Base-by-base conservation (phyloP, 768 basidiomycete genomes). In the Lactarius sanguifluus region DNA sequence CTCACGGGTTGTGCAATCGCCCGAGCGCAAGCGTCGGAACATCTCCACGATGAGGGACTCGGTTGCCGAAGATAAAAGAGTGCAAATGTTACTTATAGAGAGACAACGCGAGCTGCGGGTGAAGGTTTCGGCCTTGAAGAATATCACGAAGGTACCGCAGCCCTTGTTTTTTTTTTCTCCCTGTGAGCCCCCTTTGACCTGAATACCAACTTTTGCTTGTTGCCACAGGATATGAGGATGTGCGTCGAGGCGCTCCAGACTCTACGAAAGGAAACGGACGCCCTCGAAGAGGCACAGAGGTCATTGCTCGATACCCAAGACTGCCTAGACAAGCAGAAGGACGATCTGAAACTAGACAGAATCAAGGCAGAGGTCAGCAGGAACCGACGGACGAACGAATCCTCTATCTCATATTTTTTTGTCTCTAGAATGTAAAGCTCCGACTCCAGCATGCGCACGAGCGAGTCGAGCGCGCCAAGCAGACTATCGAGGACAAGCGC, bases 1-100 rank as follows among this genome's bases (percentile, higher is more conserved):
- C 59, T 80, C 86, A 34, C 86, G 94, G 32, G 89, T 97, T 68
- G 94, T 97, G 3, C 92, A 94, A 75, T 94, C 92, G 0, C 95
- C 95, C 0, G 95, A 96, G 57, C 84, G 94, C 55, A 90, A 96
- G 70, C 91, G 89, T 73, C 85, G 88, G 59, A 90, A 86, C 52
- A 96, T 96, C 71, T 77, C 82, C 13, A 80, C 85, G n/a, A 93
- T 96, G 90, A 82, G 84, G 3, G 73, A 78, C 7, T 86, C 83
- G 0, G 85, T 86, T 1, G 75, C 83, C 20, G 88, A 90, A 62
- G 92, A 96, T 70, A 91, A 91, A 73, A 85, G 81, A 67, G 81
- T 81, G 1, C 81, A 91, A 23, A 79, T 82, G 1, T 75, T 82
- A 68, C 85, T 52, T 5, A 2, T 52, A 15, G 88, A 69, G 90